phyloP scores from a whole-genome alignment of 2,329 filamentous ascomycete genomes.

The Zymoseptoria ardabiliae region DNA sequence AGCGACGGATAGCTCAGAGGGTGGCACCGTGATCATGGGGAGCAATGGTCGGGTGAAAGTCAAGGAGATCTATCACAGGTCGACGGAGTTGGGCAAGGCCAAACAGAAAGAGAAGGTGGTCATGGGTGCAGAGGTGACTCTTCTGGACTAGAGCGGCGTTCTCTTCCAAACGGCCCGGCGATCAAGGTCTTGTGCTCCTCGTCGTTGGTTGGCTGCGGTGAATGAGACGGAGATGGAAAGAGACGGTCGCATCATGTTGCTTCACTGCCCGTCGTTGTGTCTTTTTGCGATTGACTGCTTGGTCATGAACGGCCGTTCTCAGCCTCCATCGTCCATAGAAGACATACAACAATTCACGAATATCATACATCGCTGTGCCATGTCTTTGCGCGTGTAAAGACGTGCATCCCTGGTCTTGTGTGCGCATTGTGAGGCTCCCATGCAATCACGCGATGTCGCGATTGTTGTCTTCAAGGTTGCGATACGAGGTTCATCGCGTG shows the following conservation, averaged over 20 bases:
- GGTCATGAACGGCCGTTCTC: too few relatives aligned
- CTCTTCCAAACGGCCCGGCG: not conserved
- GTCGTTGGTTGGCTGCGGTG: not conserved
- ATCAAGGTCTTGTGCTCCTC: not conserved
- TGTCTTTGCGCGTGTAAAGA: too few relatives aligned
- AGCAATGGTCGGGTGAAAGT: not conserved
- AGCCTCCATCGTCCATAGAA: too few relatives aligned
- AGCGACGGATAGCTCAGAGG: not conserved
- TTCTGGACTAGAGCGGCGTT: not conserved
- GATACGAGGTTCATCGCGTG: too few relatives aligned
- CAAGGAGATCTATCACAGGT: not conserved
- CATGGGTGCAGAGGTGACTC: not conserved
- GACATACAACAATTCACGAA: too few relatives aligned
- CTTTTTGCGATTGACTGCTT: too few relatives aligned
- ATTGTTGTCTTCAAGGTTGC: too few relatives aligned
- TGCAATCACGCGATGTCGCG: too few relatives aligned
- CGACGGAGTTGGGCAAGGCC: not conserved
- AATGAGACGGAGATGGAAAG: not conserved
- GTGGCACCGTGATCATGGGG: not conserved
- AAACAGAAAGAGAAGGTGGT: not conserved
- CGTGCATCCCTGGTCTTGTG: too few relatives aligned
- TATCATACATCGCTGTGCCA: too few relatives aligned
- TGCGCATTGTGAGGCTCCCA: too few relatives aligned
- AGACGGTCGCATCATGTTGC: not conserved
- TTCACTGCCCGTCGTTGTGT: too few relatives aligned